These are phyloP conservation scores for Pseudotsuga menziesii DNA, from an alignment of 75 land plant genomes.

Conservation along the genomic window DNA sequence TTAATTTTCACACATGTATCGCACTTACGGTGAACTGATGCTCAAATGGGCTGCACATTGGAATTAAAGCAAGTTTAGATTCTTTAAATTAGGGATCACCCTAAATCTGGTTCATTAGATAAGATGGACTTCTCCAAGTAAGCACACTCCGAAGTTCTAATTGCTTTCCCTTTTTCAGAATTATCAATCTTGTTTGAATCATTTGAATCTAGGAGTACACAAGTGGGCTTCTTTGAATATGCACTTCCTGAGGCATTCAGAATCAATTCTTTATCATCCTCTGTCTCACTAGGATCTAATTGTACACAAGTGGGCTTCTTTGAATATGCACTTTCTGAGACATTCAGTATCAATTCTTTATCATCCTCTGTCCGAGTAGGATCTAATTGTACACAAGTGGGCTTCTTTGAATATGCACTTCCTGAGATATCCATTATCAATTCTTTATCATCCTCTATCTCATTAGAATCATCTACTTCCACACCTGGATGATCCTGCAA, in stretches of 20 bases:
- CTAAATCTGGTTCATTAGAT: background rate
- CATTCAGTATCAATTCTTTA: constrained; percentile 37
- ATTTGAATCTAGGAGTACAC: background rate
- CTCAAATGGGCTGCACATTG: background rate
- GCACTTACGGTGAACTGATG: background rate
- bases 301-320: background rate
- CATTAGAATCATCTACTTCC: constrained; percentile 5
- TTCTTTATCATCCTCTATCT: constrained; percentile 41
- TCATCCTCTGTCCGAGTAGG: constrained; percentile 38
- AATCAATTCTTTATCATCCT: constrained; percentile 46
- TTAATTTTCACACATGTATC: background rate
- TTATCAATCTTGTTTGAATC: constrained; percentile 2
- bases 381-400: background rate
- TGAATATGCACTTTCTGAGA: constrained; percentile 76
- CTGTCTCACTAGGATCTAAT: background rate
- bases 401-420: constrained; percentile 52
- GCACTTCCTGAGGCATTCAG: constrained; percentile 78
- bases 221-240: constrained; percentile 24
- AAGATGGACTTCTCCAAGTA: background rate
- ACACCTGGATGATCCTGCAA: constrained; percentile 11
- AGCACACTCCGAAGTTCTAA: background rate
- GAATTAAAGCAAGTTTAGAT: too few relatives aligned
- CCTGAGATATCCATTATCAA: constrained; percentile 63
- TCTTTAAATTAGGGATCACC: background rate
- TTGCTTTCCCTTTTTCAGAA: background rate